A percentile compares a stretch with the other conserved stretches of the same genome.
Evolutionary conservation across 441 rosid genomes (phyloP).

Genomic region (Croton setiger): DNA sequence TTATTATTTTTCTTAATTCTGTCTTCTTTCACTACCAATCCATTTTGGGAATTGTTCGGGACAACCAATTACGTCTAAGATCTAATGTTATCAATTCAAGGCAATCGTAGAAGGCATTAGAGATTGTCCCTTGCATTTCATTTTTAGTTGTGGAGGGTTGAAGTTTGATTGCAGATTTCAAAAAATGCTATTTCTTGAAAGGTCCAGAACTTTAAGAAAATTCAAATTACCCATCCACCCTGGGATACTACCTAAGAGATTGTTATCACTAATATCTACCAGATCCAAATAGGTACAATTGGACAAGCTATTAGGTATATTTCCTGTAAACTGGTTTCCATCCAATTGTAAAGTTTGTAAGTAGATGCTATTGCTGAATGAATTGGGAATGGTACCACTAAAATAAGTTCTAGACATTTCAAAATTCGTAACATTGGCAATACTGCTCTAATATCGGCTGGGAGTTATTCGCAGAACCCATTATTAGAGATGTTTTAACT

Average conservation of each 20-base stretch:
- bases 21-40: not conserved
- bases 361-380: not conserved
- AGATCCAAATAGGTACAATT: not conserved
- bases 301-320: not conserved
- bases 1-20: too few relatives aligned
- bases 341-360: not conserved
- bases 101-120: not conserved
- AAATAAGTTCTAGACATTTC: constrained; percentile 17
- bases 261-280: constrained; percentile 13
- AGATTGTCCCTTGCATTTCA: constrained; percentile 18
- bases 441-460: not conserved
- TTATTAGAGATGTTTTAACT: not conserved
- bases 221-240: constrained; percentile 19
- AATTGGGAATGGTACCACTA: constrained; percentile 25
- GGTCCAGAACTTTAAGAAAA: constrained; percentile 7
- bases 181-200: constrained; percentile 14
- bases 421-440: not conserved
- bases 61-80: constrained; percentile 17
- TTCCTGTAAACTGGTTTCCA: constrained; percentile 11
- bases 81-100: constrained; percentile 14
- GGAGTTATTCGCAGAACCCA: constrained; percentile 3
- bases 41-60: not conserved
- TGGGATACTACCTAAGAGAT: constrained; percentile 6
- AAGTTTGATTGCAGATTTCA: constrained; percentile 18
- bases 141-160: not conserved